These are phyloP conservation scores for Cynara cardunculus DNA, from an alignment of 129 eudicot genomes.

Conservation along the genomic window DNA sequence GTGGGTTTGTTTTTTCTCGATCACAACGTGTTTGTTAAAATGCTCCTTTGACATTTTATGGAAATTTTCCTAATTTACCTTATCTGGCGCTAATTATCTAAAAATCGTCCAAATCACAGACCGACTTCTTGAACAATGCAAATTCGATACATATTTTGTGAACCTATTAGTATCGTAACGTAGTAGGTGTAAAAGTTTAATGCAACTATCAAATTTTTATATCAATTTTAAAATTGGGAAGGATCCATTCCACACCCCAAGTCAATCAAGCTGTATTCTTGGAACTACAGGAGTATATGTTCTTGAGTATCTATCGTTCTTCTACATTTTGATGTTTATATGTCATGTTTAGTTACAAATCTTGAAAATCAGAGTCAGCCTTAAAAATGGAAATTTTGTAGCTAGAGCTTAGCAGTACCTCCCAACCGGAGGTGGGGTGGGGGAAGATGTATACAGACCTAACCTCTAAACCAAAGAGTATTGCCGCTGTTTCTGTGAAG, in stretches of 20 bases:
- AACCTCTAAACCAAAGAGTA: background rate
- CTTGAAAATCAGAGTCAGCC: constrained; percentile 8
- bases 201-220: background rate
- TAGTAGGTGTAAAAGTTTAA: background rate
- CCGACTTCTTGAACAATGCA: background rate
- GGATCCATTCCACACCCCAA: background rate
- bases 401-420: background rate
- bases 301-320: background rate
- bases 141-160: background rate
- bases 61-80: background rate
- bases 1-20: constrained; percentile 42
- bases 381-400: background rate
- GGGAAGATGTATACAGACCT: background rate
- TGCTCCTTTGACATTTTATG: constrained; percentile 2
- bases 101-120: background rate
- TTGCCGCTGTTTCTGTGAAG: background rate
- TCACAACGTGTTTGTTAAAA: constrained; percentile 26
- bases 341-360: constrained; percentile 3
- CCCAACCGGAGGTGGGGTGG: background rate
- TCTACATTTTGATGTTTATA: background rate
- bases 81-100: background rate
- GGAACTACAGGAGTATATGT: background rate
- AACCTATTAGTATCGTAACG: background rate
- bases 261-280: background rate
- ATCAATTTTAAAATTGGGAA: background rate